Evolutionary conservation across 2,329 filamentous ascomycete species (phyloP).

Genomic region (Sarocladium oryzae): DNA sequence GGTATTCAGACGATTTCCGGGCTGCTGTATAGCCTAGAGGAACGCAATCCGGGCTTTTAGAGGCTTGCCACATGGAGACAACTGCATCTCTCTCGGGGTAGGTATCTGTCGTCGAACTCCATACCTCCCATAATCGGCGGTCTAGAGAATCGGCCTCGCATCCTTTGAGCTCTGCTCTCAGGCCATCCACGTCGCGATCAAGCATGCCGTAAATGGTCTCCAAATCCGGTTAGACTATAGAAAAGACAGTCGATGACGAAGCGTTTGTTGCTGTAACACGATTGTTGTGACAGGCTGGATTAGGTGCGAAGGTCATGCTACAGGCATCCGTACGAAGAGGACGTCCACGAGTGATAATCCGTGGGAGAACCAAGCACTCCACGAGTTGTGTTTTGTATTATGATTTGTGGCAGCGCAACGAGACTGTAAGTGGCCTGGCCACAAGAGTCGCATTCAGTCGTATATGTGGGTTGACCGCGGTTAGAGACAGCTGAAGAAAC

Average conservation of each 20-base stretch:
- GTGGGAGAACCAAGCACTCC: no score
- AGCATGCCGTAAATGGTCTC: not conserved
- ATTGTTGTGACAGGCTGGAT: no score
- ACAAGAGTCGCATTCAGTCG: not conserved
- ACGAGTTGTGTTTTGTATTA: no score
- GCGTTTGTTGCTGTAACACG: no score
- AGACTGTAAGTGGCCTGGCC: no score
- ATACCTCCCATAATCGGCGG: conserved; percentile 27
- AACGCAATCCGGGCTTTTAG: not conserved
- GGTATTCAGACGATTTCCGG: not conserved
- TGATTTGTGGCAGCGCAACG: no score
- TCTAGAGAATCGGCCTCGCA: conserved; percentile 20
- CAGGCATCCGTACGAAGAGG: no score
- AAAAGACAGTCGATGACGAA: no score
- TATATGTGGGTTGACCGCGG: no score
- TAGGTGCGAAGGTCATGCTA: no score
- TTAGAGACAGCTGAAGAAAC: not conserved
- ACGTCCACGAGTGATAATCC: no score
- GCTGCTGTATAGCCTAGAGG: not conserved
- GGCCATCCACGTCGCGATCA: not conserved
- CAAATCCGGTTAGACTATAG: no score
- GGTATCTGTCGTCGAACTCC: conserved; percentile 18
- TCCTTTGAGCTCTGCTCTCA: conserved; percentile 20
- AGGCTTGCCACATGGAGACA: conserved; percentile 28
- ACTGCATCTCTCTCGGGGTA: conserved; percentile 27